Base-by-base conservation (phyloP, 352 stramenopile species). In the Aphanomyces cochlioides region DNA sequence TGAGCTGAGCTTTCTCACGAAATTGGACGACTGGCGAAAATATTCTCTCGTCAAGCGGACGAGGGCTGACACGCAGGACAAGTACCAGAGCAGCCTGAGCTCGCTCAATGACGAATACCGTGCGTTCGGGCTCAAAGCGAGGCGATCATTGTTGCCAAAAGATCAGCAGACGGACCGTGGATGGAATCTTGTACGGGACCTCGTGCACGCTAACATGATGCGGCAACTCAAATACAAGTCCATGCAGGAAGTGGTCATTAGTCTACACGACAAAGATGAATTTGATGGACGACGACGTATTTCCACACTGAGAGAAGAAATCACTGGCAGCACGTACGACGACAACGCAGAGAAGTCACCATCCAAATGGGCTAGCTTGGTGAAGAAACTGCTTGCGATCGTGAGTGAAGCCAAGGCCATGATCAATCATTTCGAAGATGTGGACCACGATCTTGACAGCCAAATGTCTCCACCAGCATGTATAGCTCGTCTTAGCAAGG, bases 71-170 rank as follows among this genome's bases (percentile, higher is more conserved):
- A 56, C 41, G 19, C 37, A 28, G 8, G 37, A 39, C 59, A 67
- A 67, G 59, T 67, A 67, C 59, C 59, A 48, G 37, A 67, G 15
- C 59, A 17, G 56, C 41, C 34, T 67, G 38, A 56, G 39, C 1
- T 12, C n/a, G 17, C 41, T 54, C 15, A 67, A 38, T 45, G 59
- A 67, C 40, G 59, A 67, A 8, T 28, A 19, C 40, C 38, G 41
- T 12, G 38, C 59, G 12, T 12, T 67, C 0, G 40, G 37, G 40
- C 21, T 67, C 34, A 36, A 39, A 8, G 59, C 59, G 4, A 17
- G 59, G 37, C 59, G 59, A 6, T 8, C 21, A 21, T 45, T 67
- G 5, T 36, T 67, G 39, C 59, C 59, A 4, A 56, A 53, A 15
- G 6, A 67, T 28, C 37, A 67, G 40, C 59, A 56, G 19, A 4